Evolutionary conservation across 345 rosid species (phyloP), one percentile per base, ranked within the genome.

Genomic region (Citrus mangshanensis): DNA sequence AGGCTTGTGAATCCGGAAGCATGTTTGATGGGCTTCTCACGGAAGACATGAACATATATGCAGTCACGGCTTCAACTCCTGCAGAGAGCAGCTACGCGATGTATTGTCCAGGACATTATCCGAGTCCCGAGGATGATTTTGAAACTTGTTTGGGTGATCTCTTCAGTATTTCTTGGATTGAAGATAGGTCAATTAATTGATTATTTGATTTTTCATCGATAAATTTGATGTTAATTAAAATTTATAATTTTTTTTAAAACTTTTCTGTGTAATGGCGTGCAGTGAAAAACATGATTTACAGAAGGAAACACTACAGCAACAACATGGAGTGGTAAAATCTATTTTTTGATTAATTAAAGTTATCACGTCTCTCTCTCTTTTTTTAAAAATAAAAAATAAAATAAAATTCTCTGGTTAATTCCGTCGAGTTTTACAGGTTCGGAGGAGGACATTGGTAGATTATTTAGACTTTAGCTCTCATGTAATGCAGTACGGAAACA

Each of bases 101-200:
- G 21, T 93, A 91, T 58, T 91, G 95, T 77, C 84, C 81, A 5
- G 82, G 51, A 1, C 8, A 14, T 5, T 62, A 73, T 70, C 83
- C 89, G 72, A 1, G 42, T 54, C 27, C 86, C 12, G 71, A 85
- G 49, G 7, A 80, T 10, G 78, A 82, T 22, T 88, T 75, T 55
- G 65, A 4, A 13, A 78, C 85, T 72, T 93, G 97, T 78, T 85
- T 93, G 30, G 97, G 95, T 24, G 97, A 93, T 46, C 6, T 78
- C 30, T 93, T 90, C 71, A 93, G 97, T 80, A 66, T 91, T 77
- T 84, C 97, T 70, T 93, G 97, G 97, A 72, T 91, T 86, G 97
- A 93, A 79, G 95, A 93, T 85, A 84, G 97, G 97, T 93, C 72
- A 1, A 18, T 24, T 28, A 28, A 28, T 28, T 28, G 1, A 5